phyloP scores from a whole-genome alignment of 2,329 filamentous ascomycete species.

The Xylariaceae sp. region DNA sequence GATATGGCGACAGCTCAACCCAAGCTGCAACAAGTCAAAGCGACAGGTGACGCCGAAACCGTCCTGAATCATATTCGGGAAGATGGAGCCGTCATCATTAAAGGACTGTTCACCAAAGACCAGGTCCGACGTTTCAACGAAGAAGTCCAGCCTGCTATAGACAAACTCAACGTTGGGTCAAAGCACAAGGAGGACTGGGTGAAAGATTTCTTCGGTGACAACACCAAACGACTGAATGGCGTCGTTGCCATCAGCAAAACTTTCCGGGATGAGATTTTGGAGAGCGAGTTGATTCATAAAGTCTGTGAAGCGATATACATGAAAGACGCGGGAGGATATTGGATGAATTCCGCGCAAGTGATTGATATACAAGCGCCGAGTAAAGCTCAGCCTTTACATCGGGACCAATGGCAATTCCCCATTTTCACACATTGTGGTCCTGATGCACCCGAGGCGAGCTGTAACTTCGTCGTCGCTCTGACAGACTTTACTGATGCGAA shows the following conservation, averaged over 20 bases:
- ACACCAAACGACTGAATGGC: constrained; percentile 26
- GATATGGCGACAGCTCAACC: constrained; percentile 2
- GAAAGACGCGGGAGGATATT: constrained; percentile 28
- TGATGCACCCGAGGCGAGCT: constrained; percentile 25
- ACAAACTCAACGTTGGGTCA: constrained; percentile 17
- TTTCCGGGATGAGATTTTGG: constrained; percentile 29
- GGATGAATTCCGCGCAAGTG: constrained; percentile 25
- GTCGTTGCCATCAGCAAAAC: constrained; percentile 24
- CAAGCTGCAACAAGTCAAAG: constrained; percentile 15
- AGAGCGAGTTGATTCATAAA: constrained; percentile 29
- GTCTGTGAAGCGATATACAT: constrained; percentile 25
- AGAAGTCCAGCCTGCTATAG: constrained; percentile 24
- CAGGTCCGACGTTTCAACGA: constrained; percentile 22
- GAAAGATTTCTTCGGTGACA: constrained; percentile 26
- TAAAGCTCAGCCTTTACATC: constrained; percentile 28
- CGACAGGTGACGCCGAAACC: constrained; percentile 13
- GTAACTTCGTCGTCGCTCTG: constrained; percentile 30
- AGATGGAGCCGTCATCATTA: constrained; percentile 29
- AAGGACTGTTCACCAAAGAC: constrained; percentile 23
- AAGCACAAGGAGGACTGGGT: constrained; percentile 22
- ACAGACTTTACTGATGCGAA: constrained; percentile 29
- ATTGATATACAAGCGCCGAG: constrained; percentile 26
- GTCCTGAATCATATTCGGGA: constrained; percentile 14
- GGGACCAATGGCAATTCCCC: constrained; percentile 29
- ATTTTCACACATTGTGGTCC: constrained; percentile 26